phyloP scores from a whole-genome alignment of 2,329 filamentous ascomycete species.

The Chaetothyriales sp. region DNA sequence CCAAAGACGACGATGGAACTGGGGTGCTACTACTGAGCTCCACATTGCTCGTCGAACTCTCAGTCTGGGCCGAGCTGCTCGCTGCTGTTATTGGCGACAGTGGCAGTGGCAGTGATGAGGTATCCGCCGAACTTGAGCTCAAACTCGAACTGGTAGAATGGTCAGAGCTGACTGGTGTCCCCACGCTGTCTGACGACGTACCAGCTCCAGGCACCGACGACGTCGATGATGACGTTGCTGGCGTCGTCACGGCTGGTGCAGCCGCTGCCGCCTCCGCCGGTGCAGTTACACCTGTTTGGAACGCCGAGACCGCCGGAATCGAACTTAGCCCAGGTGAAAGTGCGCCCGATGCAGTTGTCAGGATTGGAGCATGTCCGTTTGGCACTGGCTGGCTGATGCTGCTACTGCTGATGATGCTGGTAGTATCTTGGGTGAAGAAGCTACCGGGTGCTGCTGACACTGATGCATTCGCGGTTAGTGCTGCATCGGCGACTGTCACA shows the following conservation, averaged over 20 bases:
- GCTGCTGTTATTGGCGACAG: neutral
- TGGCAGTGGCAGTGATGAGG: neutral
- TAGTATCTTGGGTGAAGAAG: neutral
- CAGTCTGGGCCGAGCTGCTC: neutral
- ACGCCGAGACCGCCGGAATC: slow-evolving; percentile 12
- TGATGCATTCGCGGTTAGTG: slow-evolving; percentile 2
- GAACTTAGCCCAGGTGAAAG: slow-evolving; percentile 12
- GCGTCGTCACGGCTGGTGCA: slow-evolving; percentile 1
- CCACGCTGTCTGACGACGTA: neutral
- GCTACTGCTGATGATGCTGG: neutral
- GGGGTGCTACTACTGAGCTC: neutral
- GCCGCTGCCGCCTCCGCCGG: slow-evolving; percentile 5
- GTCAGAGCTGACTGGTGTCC: neutral
- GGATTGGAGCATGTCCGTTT: slow-evolving; percentile 5
- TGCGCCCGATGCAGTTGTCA: slow-evolving; percentile 5
- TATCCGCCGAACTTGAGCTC: neutral
- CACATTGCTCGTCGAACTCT: neutral
- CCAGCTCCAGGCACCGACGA: neutral
- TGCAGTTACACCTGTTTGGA: slow-evolving; percentile 11
- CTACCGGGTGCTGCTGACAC: neutral
- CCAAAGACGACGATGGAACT: too few species aligned
- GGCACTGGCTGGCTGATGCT: neutral
- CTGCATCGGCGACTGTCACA: slow-evolving; percentile 9
- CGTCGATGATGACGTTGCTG: neutral
- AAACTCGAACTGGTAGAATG: neutral